phyloP scores from a whole-genome alignment of 805 yeast genomes.

The Saccharomyces jurei region DNA sequence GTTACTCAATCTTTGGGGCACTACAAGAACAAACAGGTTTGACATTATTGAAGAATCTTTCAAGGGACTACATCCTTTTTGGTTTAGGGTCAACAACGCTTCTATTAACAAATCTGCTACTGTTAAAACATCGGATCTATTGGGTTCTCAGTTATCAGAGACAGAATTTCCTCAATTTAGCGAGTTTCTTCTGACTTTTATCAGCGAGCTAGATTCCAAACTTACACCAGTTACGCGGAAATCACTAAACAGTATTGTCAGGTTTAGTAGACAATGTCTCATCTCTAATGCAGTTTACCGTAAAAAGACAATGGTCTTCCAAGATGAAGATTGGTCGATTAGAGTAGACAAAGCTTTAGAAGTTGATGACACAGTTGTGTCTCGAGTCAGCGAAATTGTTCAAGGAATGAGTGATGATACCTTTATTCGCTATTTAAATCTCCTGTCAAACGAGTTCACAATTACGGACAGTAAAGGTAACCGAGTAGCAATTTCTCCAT shows the following conservation, averaged over 20 bases:
- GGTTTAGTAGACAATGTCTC: slow-evolving; percentile 49
- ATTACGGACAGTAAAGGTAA: slow-evolving; percentile 12
- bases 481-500: slow-evolving; percentile 10
- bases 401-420: slow-evolving; percentile 7
- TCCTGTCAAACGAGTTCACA: slow-evolving; percentile 34
- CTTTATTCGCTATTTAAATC: slow-evolving; percentile 25
- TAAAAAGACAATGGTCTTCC: slow-evolving; percentile 45
- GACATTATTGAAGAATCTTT: slow-evolving; percentile 75
- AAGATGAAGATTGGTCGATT: slow-evolving; percentile 68
- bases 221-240: slow-evolving; percentile 24
- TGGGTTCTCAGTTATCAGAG: slow-evolving; percentile 33
- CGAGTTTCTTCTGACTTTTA: slow-evolving; percentile 31
- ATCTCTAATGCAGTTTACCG: slow-evolving; percentile 57
- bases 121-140: slow-evolving; percentile 37
- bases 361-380: slow-evolving; percentile 47
- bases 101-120: slow-evolving; percentile 36
- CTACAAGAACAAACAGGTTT: slow-evolving; percentile 47
- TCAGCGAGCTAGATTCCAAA: slow-evolving; percentile 19
- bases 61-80: slow-evolving; percentile 76
- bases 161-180: slow-evolving; percentile 48
- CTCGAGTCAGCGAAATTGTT: slow-evolving; percentile 18
- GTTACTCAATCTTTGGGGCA: slow-evolving; percentile 56
- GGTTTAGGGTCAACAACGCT: slow-evolving; percentile 53
- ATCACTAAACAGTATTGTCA: slow-evolving; percentile 37
- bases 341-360: slow-evolving; percentile 64